phyloP scores from a whole-genome alignment of 495 filamentous ascomycete genomes.

The Aspergillus bertholletiae region DNA sequence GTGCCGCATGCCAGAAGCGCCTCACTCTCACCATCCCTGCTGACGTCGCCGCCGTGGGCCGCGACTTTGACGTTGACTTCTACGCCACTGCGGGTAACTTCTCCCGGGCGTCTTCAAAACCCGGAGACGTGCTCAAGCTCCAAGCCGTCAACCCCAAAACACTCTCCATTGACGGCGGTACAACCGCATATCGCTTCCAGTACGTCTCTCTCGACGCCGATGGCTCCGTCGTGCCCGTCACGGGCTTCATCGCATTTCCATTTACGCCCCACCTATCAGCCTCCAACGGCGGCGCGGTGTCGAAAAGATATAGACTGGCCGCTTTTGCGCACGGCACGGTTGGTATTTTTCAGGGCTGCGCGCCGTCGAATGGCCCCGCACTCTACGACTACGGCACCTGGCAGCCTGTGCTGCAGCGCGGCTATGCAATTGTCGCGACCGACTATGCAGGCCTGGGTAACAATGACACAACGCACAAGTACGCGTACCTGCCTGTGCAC shows the following conservation, averaged over 20 bases:
- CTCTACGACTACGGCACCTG: conserved; percentile 34
- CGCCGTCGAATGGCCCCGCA: conserved; percentile 33
- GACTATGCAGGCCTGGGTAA: conserved; percentile 52
- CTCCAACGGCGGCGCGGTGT: no score
- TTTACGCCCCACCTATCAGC: conserved; percentile 19
- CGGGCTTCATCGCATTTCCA: conserved; percentile 47
- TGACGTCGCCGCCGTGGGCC: no score
- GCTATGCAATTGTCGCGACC: conserved; percentile 47
- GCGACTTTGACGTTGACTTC: background rate
- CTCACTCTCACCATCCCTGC: no score
- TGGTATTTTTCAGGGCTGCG: conserved; percentile 32
- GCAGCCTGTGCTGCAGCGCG: conserved; percentile 37
- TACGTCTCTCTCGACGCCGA: conserved; percentile 41
- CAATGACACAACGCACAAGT: conserved; percentile 35
- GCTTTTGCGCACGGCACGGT: conserved; percentile 47
- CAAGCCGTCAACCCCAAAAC: conserved; percentile 24
- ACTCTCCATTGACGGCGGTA: conserved; percentile 26
- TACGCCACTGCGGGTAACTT: conserved; percentile 4
- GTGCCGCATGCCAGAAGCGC: no score
- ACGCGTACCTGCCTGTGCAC: conserved; percentile 23
- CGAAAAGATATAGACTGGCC: conserved; percentile 25
- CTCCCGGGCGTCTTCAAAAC: background rate
- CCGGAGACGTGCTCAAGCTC: conserved; percentile 31
- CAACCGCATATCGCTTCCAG: conserved; percentile 38
- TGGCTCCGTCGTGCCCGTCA: conserved; percentile 39